A percentile compares a stretch with the other conserved stretches of the same genome.
Conservation (phyloP, 1,284 basidiomycete species). For the Tilletia setariae region DNA sequence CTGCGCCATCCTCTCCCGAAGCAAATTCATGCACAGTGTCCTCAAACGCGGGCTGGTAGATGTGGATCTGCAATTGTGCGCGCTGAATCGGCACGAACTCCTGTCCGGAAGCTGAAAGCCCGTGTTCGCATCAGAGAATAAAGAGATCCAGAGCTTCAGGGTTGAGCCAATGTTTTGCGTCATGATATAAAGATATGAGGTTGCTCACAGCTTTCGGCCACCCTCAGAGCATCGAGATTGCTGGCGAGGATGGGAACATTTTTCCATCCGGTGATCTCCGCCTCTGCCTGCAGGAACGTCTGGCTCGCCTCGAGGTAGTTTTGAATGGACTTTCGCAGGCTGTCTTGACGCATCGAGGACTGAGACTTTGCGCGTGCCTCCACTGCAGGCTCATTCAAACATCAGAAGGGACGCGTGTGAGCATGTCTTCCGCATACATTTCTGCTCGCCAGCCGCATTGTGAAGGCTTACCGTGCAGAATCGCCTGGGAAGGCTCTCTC, state of each 20-base stretch:
- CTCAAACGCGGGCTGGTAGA: conserved; percentile 73
- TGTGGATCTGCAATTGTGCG: conserved; percentile 63
- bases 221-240: conserved; percentile 73
- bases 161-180: too few species aligned
- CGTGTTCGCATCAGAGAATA: conserved; percentile 11
- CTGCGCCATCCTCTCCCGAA: conserved; percentile 61
- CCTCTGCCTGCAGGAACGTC: conserved; percentile 62
- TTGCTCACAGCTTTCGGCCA: conserved; percentile 64
- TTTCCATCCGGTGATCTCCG: conserved; percentile 70
- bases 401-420: not conserved
- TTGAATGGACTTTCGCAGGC: conserved; percentile 14
- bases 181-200: not conserved
- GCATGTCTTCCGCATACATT: not conserved
- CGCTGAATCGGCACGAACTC: conserved; percentile 28
- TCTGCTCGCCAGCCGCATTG: too few species aligned
- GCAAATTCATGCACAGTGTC: conserved; percentile 76
- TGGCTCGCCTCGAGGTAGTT: conserved; percentile 19
- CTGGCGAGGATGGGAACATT: conserved; percentile 67
- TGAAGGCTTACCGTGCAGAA: not conserved
- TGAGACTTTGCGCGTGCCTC: conserved; percentile 25
- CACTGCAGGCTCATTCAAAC: conserved; percentile 1
- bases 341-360: conserved; percentile 24
- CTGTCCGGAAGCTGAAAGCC: conserved; percentile 3
- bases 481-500: not conserved
- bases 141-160: not conserved